Base-by-base conservation (phyloP, 164 flowering plant genomes). In the Berberis vulgaris region DNA sequence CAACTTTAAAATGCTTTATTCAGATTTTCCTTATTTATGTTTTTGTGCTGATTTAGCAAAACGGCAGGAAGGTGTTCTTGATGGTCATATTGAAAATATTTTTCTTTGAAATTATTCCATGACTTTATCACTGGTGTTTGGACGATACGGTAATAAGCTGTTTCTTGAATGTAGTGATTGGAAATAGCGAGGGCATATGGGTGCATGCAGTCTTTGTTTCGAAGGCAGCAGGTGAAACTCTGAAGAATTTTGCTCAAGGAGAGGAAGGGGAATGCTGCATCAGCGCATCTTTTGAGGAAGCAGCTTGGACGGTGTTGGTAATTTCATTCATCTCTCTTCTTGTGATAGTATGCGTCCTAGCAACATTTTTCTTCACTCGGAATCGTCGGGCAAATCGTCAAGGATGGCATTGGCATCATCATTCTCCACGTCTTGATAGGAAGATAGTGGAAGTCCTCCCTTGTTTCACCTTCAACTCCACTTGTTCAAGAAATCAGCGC, bases 181-280 rank as follows among this genome's bases (percentile, higher is more conserved):
- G 83, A 57, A 66, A 69, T 61, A 59, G 79, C 6, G 70, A 76
- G 53, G 81, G 79, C 38, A 67, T 82, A 61, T 45, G 46, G 62
- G 72, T 79, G 5, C 81, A 70, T 68, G 86, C 90, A 40, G 84
- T 85, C 40, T 85, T 83, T 73, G 78, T 83, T 26, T 80, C 87
- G 1, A 79, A 79, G 49, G 62, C 53, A 60, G 81, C 83, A 42
- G 90, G 90, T 40, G 79, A 77, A 60, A 60, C 71, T 46, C 69
- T 85, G 56, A 79, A 62, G 74, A 66, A 71, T 65, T 61, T 75
- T 73, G 80, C 82, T 54, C 69, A 47, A 45, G 78, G 77, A 40
- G 63, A 72, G 63, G 74, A 70, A 63, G 78, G 81, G 1, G 80
- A 81, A 73, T 83, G 84, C 69, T 82, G 86, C 69, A 80, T 85